Base-by-base conservation (phyloP, 495 filamentous ascomycete genomes). In the Neurospora tetrasperma region DNA sequence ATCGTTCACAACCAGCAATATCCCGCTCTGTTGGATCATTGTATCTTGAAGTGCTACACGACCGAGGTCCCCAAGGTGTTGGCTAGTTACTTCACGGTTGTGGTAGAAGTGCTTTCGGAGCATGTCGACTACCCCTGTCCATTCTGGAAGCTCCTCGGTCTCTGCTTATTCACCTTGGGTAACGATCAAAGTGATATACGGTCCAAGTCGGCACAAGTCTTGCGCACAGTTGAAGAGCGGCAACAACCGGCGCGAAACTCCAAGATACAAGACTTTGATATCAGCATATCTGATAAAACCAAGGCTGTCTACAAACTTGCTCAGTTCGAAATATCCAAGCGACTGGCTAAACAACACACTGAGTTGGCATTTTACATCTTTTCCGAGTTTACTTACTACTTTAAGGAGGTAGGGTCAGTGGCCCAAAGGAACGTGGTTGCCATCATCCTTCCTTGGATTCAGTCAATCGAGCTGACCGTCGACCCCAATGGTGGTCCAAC, bases 201-300 rank as follows among this genome's bases (percentile, higher is more conserved):
- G 71, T 92, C 93, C 79, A 96, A 96, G 79, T 94, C 94, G 3
- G 94, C 93, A 0, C 92, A 92, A 73, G 86, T 98, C 16, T 86
- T 99, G 31, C 87, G 93, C 40, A 90, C 89, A 7, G 84, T 98
- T 2, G 96, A 98, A 78, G 92, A 95, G 72, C 89, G 93, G 18
- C 91, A 93, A 75, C 90, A 91, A 77, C 82, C 79, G 40, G 76
- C 76, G 0, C 92, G 91, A 76, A 94, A 86, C 76, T 97, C 94
- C 6, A 93, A 94, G 76, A 89, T 98, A 42, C 94, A 97, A 78
- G 96, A 98, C 79, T 96, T 97, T 69, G 96, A 99, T 76, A 97
- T 99, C 76, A 97, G 95, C 79, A 94, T 99, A 62, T 94, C 96
- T 2, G 96, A 99, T 82, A 97, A 97, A 82, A 99, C 96, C 0